Conservation (phyloP, 495 filamentous ascomycete genomes). For the Parathielavia appendiculata region DNA sequence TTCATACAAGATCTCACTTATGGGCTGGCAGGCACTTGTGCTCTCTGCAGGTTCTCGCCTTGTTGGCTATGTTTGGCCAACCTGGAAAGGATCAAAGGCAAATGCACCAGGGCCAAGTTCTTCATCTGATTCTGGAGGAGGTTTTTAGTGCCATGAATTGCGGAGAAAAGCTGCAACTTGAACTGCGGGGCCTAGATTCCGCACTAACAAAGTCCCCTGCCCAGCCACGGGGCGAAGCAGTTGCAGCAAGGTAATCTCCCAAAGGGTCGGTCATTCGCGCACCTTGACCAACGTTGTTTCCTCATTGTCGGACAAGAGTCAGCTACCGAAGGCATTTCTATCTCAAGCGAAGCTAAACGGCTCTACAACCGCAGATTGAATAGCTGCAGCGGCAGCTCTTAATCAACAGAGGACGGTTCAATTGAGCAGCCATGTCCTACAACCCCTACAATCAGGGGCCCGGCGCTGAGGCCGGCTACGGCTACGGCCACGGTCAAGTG, state of each 20-base stretch:
- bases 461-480: conserved; percentile 45
- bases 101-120: too few relatives aligned
- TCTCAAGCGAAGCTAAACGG: not conserved
- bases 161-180: not conserved
- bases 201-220: not conserved
- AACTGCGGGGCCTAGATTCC: not conserved
- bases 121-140: too few relatives aligned
- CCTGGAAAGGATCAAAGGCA: too few relatives aligned
- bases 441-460: conserved; percentile 45
- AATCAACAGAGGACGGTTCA: conserved; percentile 13
- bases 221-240: conserved; percentile 9
- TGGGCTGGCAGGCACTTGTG: not conserved
- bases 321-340: not conserved
- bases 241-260: conserved; percentile 6
- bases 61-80: not conserved
- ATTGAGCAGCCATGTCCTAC: conserved; percentile 41
- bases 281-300: not conserved
- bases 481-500: conserved; percentile 27
- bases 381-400: too few relatives aligned
- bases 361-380: not conserved
- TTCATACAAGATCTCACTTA: too few relatives aligned
- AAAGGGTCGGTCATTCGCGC: not conserved
- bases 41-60: not conserved
- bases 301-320: conserved; percentile 1
- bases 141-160: not conserved